Conservation (phyloP, 306 rosid species). For the Lathyrus sativus region DNA sequence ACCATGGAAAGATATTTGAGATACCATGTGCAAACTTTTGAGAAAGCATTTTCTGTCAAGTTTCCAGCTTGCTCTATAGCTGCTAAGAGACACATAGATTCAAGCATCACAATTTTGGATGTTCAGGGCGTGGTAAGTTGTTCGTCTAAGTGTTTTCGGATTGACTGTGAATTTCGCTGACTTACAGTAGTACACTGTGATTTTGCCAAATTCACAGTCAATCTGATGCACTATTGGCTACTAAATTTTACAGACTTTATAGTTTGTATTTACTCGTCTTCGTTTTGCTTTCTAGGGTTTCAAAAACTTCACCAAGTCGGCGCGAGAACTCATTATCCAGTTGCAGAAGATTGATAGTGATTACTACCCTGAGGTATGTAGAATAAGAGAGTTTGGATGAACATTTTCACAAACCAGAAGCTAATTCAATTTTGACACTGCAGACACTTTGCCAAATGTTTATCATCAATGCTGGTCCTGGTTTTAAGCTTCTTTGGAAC, state of each 20-base stretch:
- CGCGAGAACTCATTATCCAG: conserved; percentile 70
- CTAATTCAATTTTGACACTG: conserved; percentile 27
- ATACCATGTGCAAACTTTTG: conserved; percentile 87
- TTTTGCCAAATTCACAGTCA: too few relatives aligned
- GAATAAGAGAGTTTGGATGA: background rate
- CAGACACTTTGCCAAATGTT: conserved; percentile 84
- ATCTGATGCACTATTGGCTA: too few relatives aligned
- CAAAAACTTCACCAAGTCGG: conserved; percentile 75
- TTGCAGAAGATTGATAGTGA: conserved; percentile 86
- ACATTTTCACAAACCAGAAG: background rate
- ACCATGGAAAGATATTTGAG: conserved; percentile 68
- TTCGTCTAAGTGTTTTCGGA: background rate
- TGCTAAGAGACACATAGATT: conserved; percentile 81
- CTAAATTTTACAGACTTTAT: background rate
- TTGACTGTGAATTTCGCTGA: background rate
- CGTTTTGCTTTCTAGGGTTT: conserved; percentile 58
- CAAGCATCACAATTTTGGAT: conserved; percentile 83
- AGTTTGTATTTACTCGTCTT: conserved; percentile 25
- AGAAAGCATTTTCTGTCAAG: conserved; percentile 68
- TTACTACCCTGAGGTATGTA: conserved; percentile 91
- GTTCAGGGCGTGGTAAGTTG: conserved; percentile 83
- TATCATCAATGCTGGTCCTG: conserved; percentile 89
- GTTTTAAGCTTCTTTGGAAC: conserved; percentile 86
- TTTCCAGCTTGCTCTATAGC: conserved; percentile 91
- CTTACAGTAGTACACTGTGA: background rate